phyloP scores from a whole-genome alignment of 805 yeast genomes.

The Kluyveromyces lactis region DNA sequence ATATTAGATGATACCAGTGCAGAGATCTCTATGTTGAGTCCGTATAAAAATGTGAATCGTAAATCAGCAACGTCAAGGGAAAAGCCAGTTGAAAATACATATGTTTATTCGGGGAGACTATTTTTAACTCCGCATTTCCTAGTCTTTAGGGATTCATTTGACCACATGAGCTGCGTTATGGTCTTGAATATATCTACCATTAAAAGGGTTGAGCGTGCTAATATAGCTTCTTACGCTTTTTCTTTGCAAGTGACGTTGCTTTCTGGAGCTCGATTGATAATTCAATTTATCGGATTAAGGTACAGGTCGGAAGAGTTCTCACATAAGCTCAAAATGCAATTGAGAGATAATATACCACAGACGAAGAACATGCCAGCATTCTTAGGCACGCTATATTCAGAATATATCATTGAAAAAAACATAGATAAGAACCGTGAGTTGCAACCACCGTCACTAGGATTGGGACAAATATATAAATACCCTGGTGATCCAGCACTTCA shows the following conservation, averaged over 20 bases:
- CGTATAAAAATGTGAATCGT: conserved; percentile 1
- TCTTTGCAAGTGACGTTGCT: conserved; percentile 67
- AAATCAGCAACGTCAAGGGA: conserved; percentile 5
- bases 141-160: conserved; percentile 65
- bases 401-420: conserved; percentile 58
- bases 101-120: conserved; percentile 52
- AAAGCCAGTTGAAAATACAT: conserved; percentile 20
- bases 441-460: conserved; percentile 68
- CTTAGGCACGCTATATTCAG: conserved; percentile 71
- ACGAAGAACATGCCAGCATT: conserved; percentile 58
- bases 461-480: conserved; percentile 75
- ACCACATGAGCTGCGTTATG: conserved; percentile 58
- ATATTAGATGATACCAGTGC: conserved; percentile 61
- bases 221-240: conserved; percentile 66
- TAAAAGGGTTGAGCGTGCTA: conserved; percentile 78
- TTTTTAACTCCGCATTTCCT: conserved; percentile 68
- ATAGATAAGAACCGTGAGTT: conserved; percentile 31
- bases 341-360: conserved; percentile 55
- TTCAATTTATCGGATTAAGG: conserved; percentile 73
- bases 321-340: conserved; percentile 48
- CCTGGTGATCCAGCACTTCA: conserved; percentile 81
- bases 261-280: conserved; percentile 50
- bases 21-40: conserved; percentile 39
- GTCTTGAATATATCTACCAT: conserved; percentile 68
- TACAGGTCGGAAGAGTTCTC: conserved; percentile 79